Evolutionary conservation across 1,139 yeast species (phyloP).

Genomic region (Nadsonia commutata): DNA sequence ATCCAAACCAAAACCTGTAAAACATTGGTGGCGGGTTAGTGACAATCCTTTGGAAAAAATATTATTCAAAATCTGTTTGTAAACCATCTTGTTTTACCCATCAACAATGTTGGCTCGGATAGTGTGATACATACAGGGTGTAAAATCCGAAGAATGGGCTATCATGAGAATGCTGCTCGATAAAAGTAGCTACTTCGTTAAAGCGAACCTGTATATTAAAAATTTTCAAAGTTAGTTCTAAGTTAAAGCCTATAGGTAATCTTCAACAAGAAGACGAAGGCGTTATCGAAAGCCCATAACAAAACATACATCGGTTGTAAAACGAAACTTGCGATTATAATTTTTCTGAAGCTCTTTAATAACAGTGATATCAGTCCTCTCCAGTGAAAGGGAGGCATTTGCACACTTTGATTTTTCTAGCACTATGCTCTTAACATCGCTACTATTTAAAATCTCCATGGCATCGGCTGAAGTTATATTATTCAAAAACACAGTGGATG

Average conservation of each 20-base stretch:
- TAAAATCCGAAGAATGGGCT: conserved; percentile 23
- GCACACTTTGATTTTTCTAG: neutral
- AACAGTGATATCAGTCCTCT: neutral
- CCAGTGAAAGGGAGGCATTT: neutral
- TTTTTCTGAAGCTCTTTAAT: neutral
- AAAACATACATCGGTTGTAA: neutral
- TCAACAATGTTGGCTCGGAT: no score
- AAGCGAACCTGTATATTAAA: neutral
- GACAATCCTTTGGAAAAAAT: neutral
- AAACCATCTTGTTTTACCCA: no score
- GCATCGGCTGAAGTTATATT: neutral
- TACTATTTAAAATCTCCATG: neutral
- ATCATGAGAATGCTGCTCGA: neutral
- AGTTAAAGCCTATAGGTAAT: no score
- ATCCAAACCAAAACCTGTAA: conserved; percentile 20
- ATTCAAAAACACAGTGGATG: no score
- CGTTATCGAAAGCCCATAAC: no score
- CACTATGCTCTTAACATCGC: neutral
- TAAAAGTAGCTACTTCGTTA: neutral
- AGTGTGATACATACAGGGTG: conserved; percentile 14
- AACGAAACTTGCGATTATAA: neutral
- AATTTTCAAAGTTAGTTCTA: neutral
- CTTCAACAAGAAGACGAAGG: no score
- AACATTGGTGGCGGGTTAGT: conserved; percentile 1
- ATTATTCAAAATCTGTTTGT: no score